Conservation (phyloP, 1,284 basidiomycete genomes). For the Ustilago sp. region DNA sequence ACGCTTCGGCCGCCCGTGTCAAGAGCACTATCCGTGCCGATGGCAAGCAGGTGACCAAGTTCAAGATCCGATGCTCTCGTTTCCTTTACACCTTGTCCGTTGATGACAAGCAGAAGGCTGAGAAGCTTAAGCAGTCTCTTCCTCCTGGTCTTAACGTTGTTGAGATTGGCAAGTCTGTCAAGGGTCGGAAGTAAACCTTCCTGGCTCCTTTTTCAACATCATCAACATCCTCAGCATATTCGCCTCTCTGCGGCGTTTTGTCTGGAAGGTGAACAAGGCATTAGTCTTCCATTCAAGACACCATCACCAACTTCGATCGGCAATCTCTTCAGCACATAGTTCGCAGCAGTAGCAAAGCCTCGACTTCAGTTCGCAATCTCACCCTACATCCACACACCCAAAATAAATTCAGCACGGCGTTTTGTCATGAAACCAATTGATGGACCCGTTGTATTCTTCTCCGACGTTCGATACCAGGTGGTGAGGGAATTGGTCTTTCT, state of each 20-base stretch:
- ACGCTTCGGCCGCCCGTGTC: conserved; percentile 88
- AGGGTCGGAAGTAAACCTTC: conserved; percentile 52
- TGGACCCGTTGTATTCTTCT: conserved; percentile 21
- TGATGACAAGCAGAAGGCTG: conserved; percentile 97
- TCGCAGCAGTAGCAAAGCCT: not conserved
- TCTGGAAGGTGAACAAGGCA: conserved; percentile 10
- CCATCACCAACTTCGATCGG: not conserved
- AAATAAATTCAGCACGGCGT: conserved; percentile 9
- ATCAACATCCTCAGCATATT: not conserved
- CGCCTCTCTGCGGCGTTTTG: not conserved
- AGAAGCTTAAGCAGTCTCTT: conserved; percentile 94
- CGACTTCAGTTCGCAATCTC: conserved; percentile 14
- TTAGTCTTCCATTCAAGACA: conserved; percentile 19
- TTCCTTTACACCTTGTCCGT: conserved; percentile 97
- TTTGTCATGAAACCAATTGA: not conserved
- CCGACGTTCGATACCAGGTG: conserved; percentile 4
- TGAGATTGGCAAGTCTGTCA: conserved; percentile 56
- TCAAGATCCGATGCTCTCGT: conserved; percentile 97
- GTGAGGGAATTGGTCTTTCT: conserved; percentile 5
- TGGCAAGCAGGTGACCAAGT: conserved; percentile 84
- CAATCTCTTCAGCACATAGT: not conserved
- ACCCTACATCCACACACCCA: conserved; percentile 1
- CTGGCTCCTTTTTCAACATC: conserved; percentile 6
- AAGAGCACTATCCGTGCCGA: conserved; percentile 87
- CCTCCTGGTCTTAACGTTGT: conserved; percentile 78